Percentiles rank a stretch among this genome's conserved stretches.
These are phyloP conservation scores for Tillandsia fasciculata DNA, from an alignment of 176 grass and related monocot species.

Conservation along the genomic window DNA sequence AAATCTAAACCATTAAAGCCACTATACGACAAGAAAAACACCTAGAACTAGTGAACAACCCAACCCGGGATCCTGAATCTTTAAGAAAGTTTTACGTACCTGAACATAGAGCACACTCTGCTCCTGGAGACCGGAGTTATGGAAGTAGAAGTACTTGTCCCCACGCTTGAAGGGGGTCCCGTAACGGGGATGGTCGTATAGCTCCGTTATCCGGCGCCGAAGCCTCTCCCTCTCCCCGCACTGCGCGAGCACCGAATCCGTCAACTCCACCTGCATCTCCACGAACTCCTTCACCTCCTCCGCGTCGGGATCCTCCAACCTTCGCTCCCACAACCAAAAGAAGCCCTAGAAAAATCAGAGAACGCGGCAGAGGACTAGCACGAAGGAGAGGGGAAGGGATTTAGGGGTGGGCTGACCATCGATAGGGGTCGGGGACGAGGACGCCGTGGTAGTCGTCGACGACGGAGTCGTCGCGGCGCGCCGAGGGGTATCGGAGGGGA, in stretches of 20 bases:
- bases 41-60: too few relatives aligned
- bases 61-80: background rate
- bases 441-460: conserved; percentile 58
- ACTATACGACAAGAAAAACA: background rate
- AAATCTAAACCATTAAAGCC: background rate
- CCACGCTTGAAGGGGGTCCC: conserved; percentile 68
- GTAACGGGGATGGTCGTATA: conserved; percentile 78
- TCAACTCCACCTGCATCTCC: conserved; percentile 48
- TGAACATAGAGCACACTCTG: conserved; percentile 92
- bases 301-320: conserved; percentile 92
- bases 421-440: conserved; percentile 61
- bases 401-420: conserved; percentile 40
- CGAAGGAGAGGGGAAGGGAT: background rate
- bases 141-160: conserved; percentile 74
- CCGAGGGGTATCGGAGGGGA: conserved; percentile 44
- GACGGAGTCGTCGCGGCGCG: conserved; percentile 53
- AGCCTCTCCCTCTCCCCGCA: conserved; percentile 56
- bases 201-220: conserved; percentile 38
- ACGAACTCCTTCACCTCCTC: conserved; percentile 88
- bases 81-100: conserved; percentile 24
- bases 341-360: background rate
- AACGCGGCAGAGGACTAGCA: background rate
- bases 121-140: conserved; percentile 87
- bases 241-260: conserved; percentile 48
- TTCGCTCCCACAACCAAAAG: background rate